Base-by-base conservation (phyloP, 1,284 basidiomycete species). In the Cryptococcus amylolentus region DNA sequence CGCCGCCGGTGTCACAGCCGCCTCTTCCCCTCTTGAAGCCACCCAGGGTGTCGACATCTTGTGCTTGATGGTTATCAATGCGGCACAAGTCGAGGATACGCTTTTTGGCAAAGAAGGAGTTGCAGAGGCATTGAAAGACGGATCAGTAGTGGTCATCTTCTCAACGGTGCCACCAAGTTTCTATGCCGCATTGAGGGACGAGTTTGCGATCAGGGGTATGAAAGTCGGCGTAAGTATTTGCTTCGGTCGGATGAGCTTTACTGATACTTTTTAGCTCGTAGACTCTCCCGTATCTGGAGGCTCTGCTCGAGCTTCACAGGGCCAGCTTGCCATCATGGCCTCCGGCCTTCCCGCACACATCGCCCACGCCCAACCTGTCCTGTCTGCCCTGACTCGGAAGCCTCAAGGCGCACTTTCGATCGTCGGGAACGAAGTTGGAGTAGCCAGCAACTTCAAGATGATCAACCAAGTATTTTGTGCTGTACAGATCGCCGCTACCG, bases 241-340 rank as follows among this genome's bases (percentile, higher is more conserved):
- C 51, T 16, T 44, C 18, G 2, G 12, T 47, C 0, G 28, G 10
- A 6, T n/a, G 52, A 40, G 41, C 27, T 23, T 26, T n/a, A 16
- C 23, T 27, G 47, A 41, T 23, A 18, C 37, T 48, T 20, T 23
- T 16, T 18, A 6, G 71, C 60, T 78, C 4, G 63, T 72, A 50
- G 76, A 78, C 53, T 72, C 71, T 4, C 75, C 76, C 4, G 76
- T 78, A 2, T 78, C 76, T 7, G 76, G 76, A 9, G 76, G 77
- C 2, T 72, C 72, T 3, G 62, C 67, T 6, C 63, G 75, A 23
- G 76, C 77, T 6, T 72, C 71, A 0, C 53, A 65, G 5, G 77
- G 77, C 8, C 67, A 70, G 28, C 67, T 77, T 7, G 70, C 69
- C 37, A 71, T 77, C 60, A 78, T 78, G 75, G 66, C 68, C 13